These are phyloP conservation scores for Trifolium dubium DNA, from an alignment of 306 rosid species.

Conservation along the genomic window DNA sequence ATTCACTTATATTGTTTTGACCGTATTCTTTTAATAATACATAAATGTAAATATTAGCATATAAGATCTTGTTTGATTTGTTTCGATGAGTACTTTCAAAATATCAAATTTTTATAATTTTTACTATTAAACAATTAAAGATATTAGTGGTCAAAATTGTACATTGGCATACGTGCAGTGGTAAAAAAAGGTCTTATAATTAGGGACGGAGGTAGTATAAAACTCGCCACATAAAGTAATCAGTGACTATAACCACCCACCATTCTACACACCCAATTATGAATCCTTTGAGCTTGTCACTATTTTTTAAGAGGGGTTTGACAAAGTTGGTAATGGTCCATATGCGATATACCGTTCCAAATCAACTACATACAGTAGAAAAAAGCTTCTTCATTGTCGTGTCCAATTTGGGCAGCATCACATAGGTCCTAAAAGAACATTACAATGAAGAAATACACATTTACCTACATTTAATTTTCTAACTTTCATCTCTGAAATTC, in stretches of 20 bases:
- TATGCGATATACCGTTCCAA: slow-evolving; percentile 4
- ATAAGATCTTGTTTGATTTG: too few species aligned
- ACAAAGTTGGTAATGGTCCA: not conserved
- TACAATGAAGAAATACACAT: slow-evolving; percentile 12
- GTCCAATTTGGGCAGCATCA: slow-evolving; percentile 14
- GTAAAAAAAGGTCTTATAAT: too few species aligned
- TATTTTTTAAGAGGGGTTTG: slow-evolving; percentile 11
- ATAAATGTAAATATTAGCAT: too few species aligned
- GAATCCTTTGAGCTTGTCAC: not conserved
- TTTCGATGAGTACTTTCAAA: too few species aligned
- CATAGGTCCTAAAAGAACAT: slow-evolving; percentile 27
- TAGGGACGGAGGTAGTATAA: too few species aligned
- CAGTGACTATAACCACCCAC: not conserved
- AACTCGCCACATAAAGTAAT: not conserved
- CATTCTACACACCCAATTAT: not conserved
- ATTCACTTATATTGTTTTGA: too few species aligned
- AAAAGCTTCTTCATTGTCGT: not conserved
- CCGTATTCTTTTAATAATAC: too few species aligned
- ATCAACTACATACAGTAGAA: slow-evolving; percentile 5
- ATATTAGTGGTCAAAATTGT: too few species aligned
- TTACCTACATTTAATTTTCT: slow-evolving; percentile 35
- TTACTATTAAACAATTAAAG: too few species aligned
- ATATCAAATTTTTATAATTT: too few species aligned
- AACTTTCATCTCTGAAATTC: slow-evolving; percentile 37
- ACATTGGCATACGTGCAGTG: too few species aligned